phyloP scores from a whole-genome alignment of 1,139 yeast genomes.

The Candida tropicalis region DNA sequence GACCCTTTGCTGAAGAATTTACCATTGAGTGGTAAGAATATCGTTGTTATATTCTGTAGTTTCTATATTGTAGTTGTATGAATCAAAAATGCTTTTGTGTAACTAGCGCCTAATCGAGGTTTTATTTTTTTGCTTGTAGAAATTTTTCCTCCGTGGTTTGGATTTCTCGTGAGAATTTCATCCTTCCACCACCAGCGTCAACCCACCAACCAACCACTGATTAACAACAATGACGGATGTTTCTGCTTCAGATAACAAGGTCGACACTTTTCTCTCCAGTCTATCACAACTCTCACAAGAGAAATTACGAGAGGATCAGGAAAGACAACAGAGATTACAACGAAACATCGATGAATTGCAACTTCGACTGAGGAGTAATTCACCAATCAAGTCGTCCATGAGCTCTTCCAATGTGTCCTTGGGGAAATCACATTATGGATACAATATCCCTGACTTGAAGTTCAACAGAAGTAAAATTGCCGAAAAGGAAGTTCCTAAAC shows the following conservation, averaged over 20 bases:
- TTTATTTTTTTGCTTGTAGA: background rate
- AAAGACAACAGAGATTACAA: conserved; percentile 29
- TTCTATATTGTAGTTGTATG: too few species aligned
- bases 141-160: background rate
- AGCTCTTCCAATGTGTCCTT: conserved; percentile 5
- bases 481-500: conserved; percentile 2
- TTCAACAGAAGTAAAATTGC: conserved; percentile 20
- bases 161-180: background rate
- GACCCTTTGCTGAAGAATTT: conserved; percentile 20
- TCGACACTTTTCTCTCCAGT: conserved; percentile 37
- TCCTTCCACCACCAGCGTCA: background rate
- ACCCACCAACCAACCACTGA: background rate
- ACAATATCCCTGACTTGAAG: conserved; percentile 23
- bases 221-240: conserved; percentile 19
- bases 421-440: conserved; percentile 6
- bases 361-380: conserved; percentile 27
- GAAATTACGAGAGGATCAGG: conserved; percentile 33
- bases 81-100: background rate
- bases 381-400: conserved; percentile 22
- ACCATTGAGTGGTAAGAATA: conserved; percentile 17
- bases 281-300: conserved; percentile 38
- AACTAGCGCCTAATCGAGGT: background rate
- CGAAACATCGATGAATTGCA: conserved; percentile 34
- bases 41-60: background rate
- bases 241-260: conserved; percentile 32